Evolutionary conservation across 1,284 basidiomycete genomes (phyloP).

Genomic region (Lentinus polychrous): DNA sequence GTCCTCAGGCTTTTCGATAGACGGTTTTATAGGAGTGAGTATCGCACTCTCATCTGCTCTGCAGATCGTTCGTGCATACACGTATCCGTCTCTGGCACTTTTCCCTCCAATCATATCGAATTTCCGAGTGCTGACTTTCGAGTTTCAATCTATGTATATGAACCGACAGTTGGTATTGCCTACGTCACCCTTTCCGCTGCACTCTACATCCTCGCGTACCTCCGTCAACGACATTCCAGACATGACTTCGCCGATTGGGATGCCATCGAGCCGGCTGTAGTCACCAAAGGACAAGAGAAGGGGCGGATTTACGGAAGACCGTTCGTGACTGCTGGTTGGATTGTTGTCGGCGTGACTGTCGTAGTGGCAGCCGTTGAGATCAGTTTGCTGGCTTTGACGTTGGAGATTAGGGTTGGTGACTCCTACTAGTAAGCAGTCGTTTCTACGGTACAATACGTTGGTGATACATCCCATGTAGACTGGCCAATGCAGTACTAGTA

Average conservation of each 20-base stretch:
- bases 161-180: conserved; percentile 62
- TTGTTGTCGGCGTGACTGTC: conserved; percentile 53
- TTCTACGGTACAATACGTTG: no score
- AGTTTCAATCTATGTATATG: no score
- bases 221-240: conserved; percentile 55
- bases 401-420: no score
- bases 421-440: no score
- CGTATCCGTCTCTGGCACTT: no score
- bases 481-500: no score
- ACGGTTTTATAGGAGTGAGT: conserved; percentile 62
- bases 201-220: conserved; percentile 54
- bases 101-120: no score
- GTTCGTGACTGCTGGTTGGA: conserved; percentile 75
- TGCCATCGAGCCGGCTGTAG: conserved; percentile 26
- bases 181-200: conserved; percentile 59
- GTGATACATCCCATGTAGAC: no score
- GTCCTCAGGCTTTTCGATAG: conserved; percentile 72
- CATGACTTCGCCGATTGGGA: conserved; percentile 68
- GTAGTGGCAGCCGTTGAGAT: conserved; percentile 63
- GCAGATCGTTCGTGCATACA: no score
- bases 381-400: not conserved
- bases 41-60: conserved; percentile 7
- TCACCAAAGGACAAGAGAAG: conserved; percentile 52
- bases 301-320: conserved; percentile 64
- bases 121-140: no score